Conservation (phyloP, 2,329 filamentous ascomycete genomes). For the Ophiostoma pallidulum region DNA sequence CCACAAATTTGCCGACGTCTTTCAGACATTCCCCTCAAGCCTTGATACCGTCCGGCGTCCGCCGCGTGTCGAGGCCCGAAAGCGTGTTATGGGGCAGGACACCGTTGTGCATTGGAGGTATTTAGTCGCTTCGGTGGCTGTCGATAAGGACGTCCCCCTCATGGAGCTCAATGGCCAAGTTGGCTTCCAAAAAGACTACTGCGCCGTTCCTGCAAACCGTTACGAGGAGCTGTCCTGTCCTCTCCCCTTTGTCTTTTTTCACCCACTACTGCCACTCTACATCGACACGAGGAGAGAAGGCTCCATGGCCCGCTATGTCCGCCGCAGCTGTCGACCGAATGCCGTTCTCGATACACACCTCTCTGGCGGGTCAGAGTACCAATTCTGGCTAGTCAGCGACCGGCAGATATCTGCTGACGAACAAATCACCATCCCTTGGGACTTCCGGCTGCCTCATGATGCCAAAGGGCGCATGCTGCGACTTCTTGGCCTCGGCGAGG, state of each 20-base stretch:
- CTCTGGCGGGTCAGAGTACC: constrained; percentile 67
- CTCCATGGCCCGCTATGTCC: constrained; percentile 76
- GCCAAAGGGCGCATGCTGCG: constrained; percentile 45
- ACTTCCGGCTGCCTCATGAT: constrained; percentile 52
- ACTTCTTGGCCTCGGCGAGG: constrained; percentile 53
- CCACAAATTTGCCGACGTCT: constrained; percentile 57
- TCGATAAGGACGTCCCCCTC: constrained; percentile 48
- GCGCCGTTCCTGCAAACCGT: constrained; percentile 52
- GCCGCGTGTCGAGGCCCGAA: constrained; percentile 44
- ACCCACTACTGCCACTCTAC: constrained; percentile 78
- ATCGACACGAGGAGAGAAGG: constrained; percentile 88
- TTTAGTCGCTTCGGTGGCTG: constrained; percentile 42
- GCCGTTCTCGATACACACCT: constrained; percentile 80
- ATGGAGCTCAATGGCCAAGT: constrained; percentile 71
- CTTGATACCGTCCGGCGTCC: constrained; percentile 34
- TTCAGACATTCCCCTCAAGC: constrained; percentile 42
- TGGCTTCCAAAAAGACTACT: constrained; percentile 65
- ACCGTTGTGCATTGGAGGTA: constrained; percentile 61
- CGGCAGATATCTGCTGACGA: constrained; percentile 58
- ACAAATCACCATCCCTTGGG: constrained; percentile 58
- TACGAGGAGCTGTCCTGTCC: constrained; percentile 58
- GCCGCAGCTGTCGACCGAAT: constrained; percentile 86
- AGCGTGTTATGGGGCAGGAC: constrained; percentile 36
- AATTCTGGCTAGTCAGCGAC: constrained; percentile 87
- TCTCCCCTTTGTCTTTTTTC: constrained; percentile 75